Evolutionary conservation across 192 early-diverging fungal genomes (phyloP).

Genomic region (Backusella sp.): DNA sequence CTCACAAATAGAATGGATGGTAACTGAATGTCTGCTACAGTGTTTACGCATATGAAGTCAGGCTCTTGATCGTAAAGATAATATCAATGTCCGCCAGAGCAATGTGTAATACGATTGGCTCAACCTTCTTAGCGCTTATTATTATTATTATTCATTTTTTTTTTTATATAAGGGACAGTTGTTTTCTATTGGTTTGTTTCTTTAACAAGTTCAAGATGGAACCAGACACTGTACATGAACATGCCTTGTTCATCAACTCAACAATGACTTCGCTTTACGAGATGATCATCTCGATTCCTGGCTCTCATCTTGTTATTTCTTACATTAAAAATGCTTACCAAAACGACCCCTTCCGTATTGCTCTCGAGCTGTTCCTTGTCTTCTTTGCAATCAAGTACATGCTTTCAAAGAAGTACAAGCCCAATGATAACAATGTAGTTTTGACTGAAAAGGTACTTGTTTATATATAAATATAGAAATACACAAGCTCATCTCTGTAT

Average conservation of each 20-base stretch:
- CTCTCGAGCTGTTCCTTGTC: constrained; percentile 82
- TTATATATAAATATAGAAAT: background rate
- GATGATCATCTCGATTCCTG: constrained; percentile 56
- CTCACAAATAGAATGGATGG: no score
- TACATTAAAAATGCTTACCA: constrained; percentile 92
- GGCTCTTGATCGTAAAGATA: no score
- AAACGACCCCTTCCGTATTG: constrained; percentile 87
- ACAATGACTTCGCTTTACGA: constrained; percentile 42
- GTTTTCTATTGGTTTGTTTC: constrained; percentile 10
- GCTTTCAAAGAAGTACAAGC: constrained; percentile 76
- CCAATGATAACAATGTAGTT: constrained; percentile 70
- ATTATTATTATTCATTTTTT: background rate
- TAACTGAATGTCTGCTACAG: no score
- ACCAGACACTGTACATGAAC: constrained; percentile 17
- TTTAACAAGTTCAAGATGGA: constrained; percentile 14
- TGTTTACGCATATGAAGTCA: no score
- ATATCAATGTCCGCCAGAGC: no score
- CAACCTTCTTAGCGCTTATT: no score
- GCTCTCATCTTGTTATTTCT: constrained; percentile 70
- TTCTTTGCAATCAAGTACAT: constrained; percentile 90
- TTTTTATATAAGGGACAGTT: background rate
- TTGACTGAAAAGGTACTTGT: constrained; percentile 74
- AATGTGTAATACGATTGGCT: no score
- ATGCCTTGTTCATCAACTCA: constrained; percentile 43
- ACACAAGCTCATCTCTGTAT: background rate